Conservation (phyloP, 2,329 filamentous ascomycete species). For the Aspergillus melleus region DNA sequence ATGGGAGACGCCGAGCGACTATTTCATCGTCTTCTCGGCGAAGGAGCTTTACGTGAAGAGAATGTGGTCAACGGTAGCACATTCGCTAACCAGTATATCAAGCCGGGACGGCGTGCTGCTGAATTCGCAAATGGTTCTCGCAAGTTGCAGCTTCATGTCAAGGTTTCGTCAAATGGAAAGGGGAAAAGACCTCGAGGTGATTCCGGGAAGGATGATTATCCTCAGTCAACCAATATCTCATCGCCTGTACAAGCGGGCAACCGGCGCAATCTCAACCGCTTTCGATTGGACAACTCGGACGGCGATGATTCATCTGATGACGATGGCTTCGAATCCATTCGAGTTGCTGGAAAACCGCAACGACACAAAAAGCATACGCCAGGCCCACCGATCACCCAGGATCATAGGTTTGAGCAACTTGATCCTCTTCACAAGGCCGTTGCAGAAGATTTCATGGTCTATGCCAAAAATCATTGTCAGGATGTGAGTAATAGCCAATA, state of each 20-base stretch:
- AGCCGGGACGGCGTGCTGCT: conserved; percentile 44
- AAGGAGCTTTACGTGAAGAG: conserved; percentile 71
- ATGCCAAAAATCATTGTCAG: conserved; percentile 45
- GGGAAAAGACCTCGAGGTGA: conserved; percentile 33
- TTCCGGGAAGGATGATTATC: conserved; percentile 47
- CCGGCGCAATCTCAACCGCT: conserved; percentile 34
- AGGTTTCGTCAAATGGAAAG: conserved; percentile 47
- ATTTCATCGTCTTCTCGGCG: conserved; percentile 72
- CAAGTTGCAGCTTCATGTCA: conserved; percentile 55
- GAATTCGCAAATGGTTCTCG: conserved; percentile 49
- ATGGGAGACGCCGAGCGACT: conserved; percentile 78
- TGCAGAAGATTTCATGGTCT: conserved; percentile 49
- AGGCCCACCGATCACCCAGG: conserved; percentile 49
- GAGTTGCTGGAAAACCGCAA: conserved; percentile 33
- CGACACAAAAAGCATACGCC: conserved; percentile 29
- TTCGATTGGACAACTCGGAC: conserved; percentile 22
- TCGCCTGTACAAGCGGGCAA: conserved; percentile 58
- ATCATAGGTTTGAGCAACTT: conserved; percentile 43
- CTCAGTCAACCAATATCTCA: conserved; percentile 66
- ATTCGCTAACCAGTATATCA: conserved; percentile 71
- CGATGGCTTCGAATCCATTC: conserved; percentile 47
- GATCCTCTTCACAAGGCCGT: conserved; percentile 46
- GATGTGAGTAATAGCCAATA: conserved; percentile 31
- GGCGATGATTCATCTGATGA: conserved; percentile 27
- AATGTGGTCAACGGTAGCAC: conserved; percentile 64